Evolutionary conservation across 768 basidiomycete genomes (phyloP).

Genomic region (Lentinula detonsa): DNA sequence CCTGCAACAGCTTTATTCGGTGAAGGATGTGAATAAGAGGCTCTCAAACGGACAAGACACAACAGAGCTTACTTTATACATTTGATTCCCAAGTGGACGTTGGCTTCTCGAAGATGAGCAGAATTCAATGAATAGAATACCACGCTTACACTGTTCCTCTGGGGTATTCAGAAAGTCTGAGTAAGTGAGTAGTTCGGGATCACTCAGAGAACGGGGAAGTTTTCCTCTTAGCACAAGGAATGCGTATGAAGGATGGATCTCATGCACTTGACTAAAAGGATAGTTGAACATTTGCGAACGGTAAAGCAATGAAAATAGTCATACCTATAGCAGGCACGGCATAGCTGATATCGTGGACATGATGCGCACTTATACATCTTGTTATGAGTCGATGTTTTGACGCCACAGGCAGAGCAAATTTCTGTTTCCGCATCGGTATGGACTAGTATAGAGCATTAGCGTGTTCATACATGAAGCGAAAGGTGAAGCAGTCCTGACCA

Average conservation of each 20-base stretch:
- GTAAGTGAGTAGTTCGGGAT: conserved; percentile 26
- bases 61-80: conserved; percentile 70
- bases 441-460: conserved; percentile 20
- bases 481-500: conserved; percentile 42
- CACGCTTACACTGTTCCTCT: conserved; percentile 57
- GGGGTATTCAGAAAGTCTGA: conserved; percentile 28
- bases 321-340: conserved; percentile 79
- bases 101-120: conserved; percentile 33
- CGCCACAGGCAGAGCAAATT: conserved; percentile 77
- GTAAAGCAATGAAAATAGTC: neutral
- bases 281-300: conserved; percentile 1
- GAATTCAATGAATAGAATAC: conserved; percentile 4
- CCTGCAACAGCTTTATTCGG: conserved; percentile 60
- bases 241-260: conserved; percentile 84
- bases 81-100: conserved; percentile 75
- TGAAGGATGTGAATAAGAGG: neutral
- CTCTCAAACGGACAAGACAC: neutral
- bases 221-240: conserved; percentile 75
- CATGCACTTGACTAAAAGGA: conserved; percentile 70
- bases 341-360: conserved; percentile 76
- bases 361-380: conserved; percentile 83
- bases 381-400: conserved; percentile 26
- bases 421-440: conserved; percentile 66
- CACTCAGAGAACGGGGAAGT: conserved; percentile 31
- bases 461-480: neutral